These are phyloP conservation scores for Tolypocladium endophyticum DNA, from an alignment of 2,329 filamentous ascomycete species.

Conservation along the genomic window DNA sequence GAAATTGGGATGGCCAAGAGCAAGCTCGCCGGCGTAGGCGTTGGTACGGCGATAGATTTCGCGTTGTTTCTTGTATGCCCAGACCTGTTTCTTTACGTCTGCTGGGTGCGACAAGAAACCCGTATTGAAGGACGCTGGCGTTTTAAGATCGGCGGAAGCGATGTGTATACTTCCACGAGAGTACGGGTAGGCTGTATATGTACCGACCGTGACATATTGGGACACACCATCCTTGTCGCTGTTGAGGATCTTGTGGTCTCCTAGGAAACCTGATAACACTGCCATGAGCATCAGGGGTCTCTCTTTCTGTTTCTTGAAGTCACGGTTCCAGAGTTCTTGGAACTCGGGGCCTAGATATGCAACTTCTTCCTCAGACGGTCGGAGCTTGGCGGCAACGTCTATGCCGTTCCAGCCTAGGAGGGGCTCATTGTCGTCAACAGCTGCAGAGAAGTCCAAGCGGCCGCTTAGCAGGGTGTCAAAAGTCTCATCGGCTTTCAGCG, in stretches of 20 bases:
- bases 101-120: constrained; percentile 37
- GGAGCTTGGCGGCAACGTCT: constrained; percentile 45
- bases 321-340: constrained; percentile 40
- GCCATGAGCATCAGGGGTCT: constrained; percentile 37
- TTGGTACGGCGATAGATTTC: constrained; percentile 47
- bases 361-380: constrained; percentile 42
- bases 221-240: constrained; percentile 3
- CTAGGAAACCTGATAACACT: constrained; percentile 16
- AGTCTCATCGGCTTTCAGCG: constrained; percentile 19
- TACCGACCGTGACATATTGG: constrained; percentile 40
- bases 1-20: constrained; percentile 31
- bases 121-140: constrained; percentile 42
- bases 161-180: constrained; percentile 54
- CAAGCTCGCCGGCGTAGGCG: constrained; percentile 35
- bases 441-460: constrained; percentile 23
- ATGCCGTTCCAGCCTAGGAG: constrained; percentile 47
- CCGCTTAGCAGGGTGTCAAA: constrained; percentile 42
- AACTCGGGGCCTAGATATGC: constrained; percentile 41
- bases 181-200: constrained; percentile 49
- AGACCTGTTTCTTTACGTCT: constrained; percentile 47
- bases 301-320: constrained; percentile 33
- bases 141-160: constrained; percentile 25
- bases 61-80: constrained; percentile 54
- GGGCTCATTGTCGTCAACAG: constrained; percentile 33
- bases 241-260: background rate